These are phyloP conservation scores for Candida glucosophila DNA, from an alignment of 1,139 yeast genomes.

Conservation along the genomic window DNA sequence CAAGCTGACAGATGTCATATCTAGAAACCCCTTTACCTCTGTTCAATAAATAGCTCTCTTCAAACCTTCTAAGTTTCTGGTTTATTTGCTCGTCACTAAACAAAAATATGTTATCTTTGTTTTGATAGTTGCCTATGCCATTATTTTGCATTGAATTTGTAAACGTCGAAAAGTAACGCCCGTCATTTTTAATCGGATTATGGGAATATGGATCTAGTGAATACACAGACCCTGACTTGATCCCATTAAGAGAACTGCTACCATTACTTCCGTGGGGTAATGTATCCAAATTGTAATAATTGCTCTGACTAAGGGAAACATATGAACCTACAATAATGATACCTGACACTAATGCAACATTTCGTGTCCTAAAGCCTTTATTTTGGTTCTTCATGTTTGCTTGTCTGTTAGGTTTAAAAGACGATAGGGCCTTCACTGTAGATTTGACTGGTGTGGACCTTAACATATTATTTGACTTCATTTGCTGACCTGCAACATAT, in stretches of 20 bases:
- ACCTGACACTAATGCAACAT: conserved; percentile 38
- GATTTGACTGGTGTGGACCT: no score
- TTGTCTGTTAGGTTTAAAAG: no score
- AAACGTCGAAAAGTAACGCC: conserved; percentile 33
- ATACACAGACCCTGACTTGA: conserved; percentile 3
- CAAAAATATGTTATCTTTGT: conserved; percentile 35
- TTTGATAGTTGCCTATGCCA: conserved; percentile 35
- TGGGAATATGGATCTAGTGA: conserved; percentile 6
- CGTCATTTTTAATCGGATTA: conserved; percentile 11
- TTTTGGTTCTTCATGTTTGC: no score
- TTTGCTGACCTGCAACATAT: no score
- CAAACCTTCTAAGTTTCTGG: conserved; percentile 57
- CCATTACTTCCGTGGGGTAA: conserved; percentile 18
- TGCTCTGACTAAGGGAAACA: conserved; percentile 32
- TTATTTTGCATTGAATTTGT: conserved; percentile 35
- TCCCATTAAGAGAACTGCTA: conserved; percentile 4
- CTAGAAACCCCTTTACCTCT: conserved; percentile 89
- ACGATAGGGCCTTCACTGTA: no score
- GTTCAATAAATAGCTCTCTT: conserved; percentile 73
- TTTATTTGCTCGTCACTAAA: conserved; percentile 73
- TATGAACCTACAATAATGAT: conserved; percentile 38
- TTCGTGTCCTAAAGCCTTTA: conserved; percentile 24
- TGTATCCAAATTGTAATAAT: conserved; percentile 36
- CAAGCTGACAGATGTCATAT: conserved; percentile 82
- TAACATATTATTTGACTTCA: no score